These are phyloP conservation scores for Nicotiana paniculata DNA, from an alignment of 257 asterid species.

Conservation along the genomic window DNA sequence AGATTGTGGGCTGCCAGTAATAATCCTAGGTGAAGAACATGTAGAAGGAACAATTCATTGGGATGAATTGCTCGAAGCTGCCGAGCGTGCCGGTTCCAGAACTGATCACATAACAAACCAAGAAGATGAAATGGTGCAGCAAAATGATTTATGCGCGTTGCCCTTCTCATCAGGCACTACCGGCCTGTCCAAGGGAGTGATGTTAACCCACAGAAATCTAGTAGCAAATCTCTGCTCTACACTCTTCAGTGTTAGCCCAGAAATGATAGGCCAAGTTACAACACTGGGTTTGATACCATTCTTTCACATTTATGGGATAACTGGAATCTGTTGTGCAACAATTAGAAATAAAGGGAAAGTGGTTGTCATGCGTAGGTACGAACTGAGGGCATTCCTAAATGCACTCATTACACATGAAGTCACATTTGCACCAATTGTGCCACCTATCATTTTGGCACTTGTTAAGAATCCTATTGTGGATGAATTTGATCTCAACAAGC, in stretches of 20 bases:
- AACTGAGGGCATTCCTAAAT: slow-evolving; percentile 53
- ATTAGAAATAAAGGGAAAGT: slow-evolving; percentile 84
- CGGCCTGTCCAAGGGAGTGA: slow-evolving; percentile 86
- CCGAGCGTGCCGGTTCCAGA: slow-evolving; percentile 56
- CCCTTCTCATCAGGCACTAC: slow-evolving; percentile 98
- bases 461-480: slow-evolving; percentile 85
- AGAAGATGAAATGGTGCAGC: slow-evolving; percentile 39
- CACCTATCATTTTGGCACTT: slow-evolving; percentile 75
- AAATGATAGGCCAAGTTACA: slow-evolving; percentile 63
- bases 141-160: slow-evolving; percentile 78
- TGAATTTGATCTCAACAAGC: slow-evolving; percentile 66
- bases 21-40: slow-evolving; percentile 58
- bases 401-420: slow-evolving; percentile 63
- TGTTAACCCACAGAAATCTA: slow-evolving; percentile 78
- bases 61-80: slow-evolving; percentile 74
- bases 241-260: slow-evolving; percentile 79
- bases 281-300: slow-evolving; percentile 82
- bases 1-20: slow-evolving; percentile 68
- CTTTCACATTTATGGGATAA: slow-evolving; percentile 82
- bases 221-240: slow-evolving; percentile 87
- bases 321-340: slow-evolving; percentile 94
- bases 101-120: slow-evolving; percentile 8
- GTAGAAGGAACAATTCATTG: slow-evolving; percentile 73
- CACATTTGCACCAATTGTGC: slow-evolving; percentile 85
- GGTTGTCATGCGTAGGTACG: slow-evolving; percentile 81